Base-by-base conservation (phyloP, 1,284 basidiomycete genomes). In the Cryptococcus sp. region DNA sequence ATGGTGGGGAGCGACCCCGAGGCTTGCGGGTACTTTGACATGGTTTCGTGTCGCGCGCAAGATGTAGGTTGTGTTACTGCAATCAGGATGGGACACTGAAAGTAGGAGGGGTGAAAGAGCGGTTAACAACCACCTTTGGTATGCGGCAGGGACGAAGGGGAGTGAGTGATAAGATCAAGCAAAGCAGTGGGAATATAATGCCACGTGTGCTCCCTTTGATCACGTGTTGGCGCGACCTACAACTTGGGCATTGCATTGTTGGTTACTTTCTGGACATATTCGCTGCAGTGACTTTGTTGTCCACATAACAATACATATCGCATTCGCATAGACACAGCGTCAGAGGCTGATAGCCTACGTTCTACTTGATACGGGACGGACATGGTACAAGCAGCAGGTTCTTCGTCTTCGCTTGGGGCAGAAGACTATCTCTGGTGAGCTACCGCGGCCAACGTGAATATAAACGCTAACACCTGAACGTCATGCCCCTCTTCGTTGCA, bases 1-100 rank as follows among this genome's bases (percentile, higher is more conserved):
- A 76, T 71, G 25, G 62, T 72, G 16, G 71, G 72, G 3, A 65
- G 53, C 27, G 54, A 47, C 2, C 60, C 54, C 8, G 64, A 55
- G 2, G 53, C 56, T 23, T 35, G 31, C 1, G 63, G 59, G 51
- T 65, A 65, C 40, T 60, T 64, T 22, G 66, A 68, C 63, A 63
- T 63, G 42, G n/a, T 45, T 35, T 35, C 8, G 42, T 19, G 16
- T 45, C 42, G 42, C 42, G 7, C n/a, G n/a, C 42, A 45, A 35
- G 31, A 45, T 45, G 16, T 19, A 10, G 42, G 11, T 15, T 45
- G 15, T 22, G 2, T 35, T 35, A 35, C 10, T 10, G 13, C 10
- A 8, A 5, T 5, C 10, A 13, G 13, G 31, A 35, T 35, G 31
- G 2, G n/a, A 45, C 3, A n/a, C 42, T 45, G 22, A 11, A 45